Evolutionary conservation across 116 monocot species (phyloP), one percentile per base, ranked within the genome.

Genomic region (Phalaenopsis hybrid): DNA sequence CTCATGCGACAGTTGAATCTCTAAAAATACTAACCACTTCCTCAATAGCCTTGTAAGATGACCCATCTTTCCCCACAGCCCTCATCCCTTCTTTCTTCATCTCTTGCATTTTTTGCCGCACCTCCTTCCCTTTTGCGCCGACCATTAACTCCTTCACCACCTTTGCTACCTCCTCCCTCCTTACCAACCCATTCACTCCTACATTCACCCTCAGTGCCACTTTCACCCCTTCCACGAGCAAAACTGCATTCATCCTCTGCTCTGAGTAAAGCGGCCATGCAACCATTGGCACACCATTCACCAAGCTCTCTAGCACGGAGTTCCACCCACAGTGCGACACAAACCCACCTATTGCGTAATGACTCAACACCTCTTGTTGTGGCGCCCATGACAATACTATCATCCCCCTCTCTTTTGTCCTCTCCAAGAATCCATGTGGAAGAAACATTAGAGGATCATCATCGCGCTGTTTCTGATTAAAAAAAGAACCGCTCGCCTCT

Each of bases 261-360:
- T 57, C 78, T 31, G 57, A 16, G 33, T 78, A 57, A 18, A 78
- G 78, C 11, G 78, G 78, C 57, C 78, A 78, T 25, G 57, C 57
- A 20, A 78, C 20, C 78, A 78, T 77, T 34, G 77, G 77, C 82
- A 82, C 82, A 21, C 82, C 82, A 8, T 77, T 58, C 58, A 77
- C 59, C 15, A 82, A 8, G 49, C 82, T 76, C 50, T 82, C 82
- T 50, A 78, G 33, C 49, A 50, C 61, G 23, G 48, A 79, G 84
- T 90, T 93, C 90, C 90, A 93, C 16, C 77, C 78, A 34, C 76
- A 73, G 34, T 77, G 43, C 4, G 75, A 75, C 49, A 70, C 4
- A n/a, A 65, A 50, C 12, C 76, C 31, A 10, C 49, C 77, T 7
- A 5, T 52, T 15, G 77, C 82, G 1, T 3, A 12, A 18, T 82